Base-by-base conservation (phyloP, 2,329 filamentous ascomycete genomes). In the Dactylonectria estremocensis region DNA sequence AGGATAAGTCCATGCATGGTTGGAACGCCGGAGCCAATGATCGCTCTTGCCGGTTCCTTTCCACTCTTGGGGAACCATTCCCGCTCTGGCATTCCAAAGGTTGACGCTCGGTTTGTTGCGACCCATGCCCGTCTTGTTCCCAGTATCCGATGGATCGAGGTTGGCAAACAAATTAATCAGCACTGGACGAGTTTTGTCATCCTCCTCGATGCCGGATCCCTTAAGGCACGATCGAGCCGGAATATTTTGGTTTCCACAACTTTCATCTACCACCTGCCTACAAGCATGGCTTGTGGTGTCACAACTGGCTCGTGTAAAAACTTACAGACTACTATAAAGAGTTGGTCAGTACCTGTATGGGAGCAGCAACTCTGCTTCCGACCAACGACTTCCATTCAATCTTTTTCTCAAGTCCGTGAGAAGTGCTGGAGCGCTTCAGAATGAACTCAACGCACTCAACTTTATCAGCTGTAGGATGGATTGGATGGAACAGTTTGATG, bases 51-150 rank as follows among this genome's bases (percentile, higher is more conserved):
- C 9, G 77, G 77, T 3, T 0, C 13, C 13, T 73, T 72, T 35
- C 64, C 77, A 6, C 48, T 79, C 3, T 59, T 80, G n/a, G 77
- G 76, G n/a, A 77, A 80, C 40, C 75, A 78, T 59, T 79, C 79
- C 11, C 73, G 77, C 10, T 66, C 52, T 1, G 69, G 72, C 8
- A 64, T 77, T 24, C 1, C 28, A 8, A 77, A 70, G 10, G 72
- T 79, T 10, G 77, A 80, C 49, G 37, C 77, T 14, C 74, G 74
- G 7, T 74, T 80, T 33, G 55, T 80, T 2, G 76, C 75, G 35
- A 74, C 76, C 1, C 77, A 80, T 48, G 75, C 75, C 45, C 72
- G 77, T 7, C 57, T 80, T 3, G 60, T 57, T 9, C 64, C 9
- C 20, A 77, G 75, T 59, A 74, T 79, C n/a, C 76, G 69, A 37